phyloP scores from a whole-genome alignment of 176 grass and related monocot species.

The Luzula sylvatica region DNA sequence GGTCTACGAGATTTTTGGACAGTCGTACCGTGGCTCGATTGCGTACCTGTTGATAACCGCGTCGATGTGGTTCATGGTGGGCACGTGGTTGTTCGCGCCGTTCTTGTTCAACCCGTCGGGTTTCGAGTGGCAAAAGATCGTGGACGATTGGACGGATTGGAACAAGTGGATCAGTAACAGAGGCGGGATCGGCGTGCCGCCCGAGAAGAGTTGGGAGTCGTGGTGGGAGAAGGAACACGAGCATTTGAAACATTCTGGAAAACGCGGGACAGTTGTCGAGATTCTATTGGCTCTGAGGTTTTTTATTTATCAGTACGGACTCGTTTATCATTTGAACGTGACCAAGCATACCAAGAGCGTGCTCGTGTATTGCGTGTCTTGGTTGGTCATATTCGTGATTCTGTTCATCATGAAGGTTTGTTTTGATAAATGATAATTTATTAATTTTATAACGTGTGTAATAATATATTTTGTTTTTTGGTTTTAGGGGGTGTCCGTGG shows the following conservation, averaged over 20 bases:
- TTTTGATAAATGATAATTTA: neutral
- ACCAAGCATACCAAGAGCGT: constrained; percentile 60
- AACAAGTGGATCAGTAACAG: constrained; percentile 94
- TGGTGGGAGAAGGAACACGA: constrained; percentile 99
- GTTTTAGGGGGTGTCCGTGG: constrained; percentile 61
- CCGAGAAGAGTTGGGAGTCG: constrained; percentile 92
- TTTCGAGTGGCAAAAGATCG: constrained; percentile 98
- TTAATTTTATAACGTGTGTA: neutral
- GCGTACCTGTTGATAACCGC: constrained; percentile 85
- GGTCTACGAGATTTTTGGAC: constrained; percentile 84
- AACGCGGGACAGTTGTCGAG: constrained; percentile 68
- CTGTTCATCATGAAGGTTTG: constrained; percentile 80
- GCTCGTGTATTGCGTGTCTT: constrained; percentile 83
- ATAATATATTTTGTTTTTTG: constrained; percentile 14
- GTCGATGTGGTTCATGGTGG: constrained; percentile 99
- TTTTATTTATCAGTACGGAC: constrained; percentile 94
- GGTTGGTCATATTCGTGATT: constrained; percentile 78
- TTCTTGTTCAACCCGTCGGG: constrained; percentile 96
- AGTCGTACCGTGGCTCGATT: constrained; percentile 71
- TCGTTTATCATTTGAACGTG: constrained; percentile 95
- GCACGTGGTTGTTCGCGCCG: constrained; percentile 85
- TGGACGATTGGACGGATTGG: constrained; percentile 98
- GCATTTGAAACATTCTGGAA: constrained; percentile 75
- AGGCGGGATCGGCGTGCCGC: constrained; percentile 78
- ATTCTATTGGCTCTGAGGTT: constrained; percentile 81